Base-by-base conservation (phyloP, 495 filamentous ascomycete species). In the Corynascus novoguineensis region DNA sequence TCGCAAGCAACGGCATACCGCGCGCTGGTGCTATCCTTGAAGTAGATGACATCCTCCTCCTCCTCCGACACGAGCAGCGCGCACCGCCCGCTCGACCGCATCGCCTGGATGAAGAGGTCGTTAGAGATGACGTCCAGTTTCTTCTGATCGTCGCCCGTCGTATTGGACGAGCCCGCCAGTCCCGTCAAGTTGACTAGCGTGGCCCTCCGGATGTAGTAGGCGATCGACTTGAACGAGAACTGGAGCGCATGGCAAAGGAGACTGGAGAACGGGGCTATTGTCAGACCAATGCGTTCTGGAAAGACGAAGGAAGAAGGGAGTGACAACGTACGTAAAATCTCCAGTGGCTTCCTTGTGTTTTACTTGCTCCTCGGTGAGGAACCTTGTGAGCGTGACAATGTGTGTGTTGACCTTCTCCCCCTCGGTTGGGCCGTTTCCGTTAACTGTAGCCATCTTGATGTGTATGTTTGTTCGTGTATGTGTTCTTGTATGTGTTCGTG, bases 51-150 rank as follows among this genome's bases (percentile, higher is more conserved):
- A 37, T 96, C 80, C 55, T 98, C 93, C 70, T 97, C 93, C 68
- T 98, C 93, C 67, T 98, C 93, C 19, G 95, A 97, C 21, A 98
- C 92, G 15, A 98, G 76, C 47, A 97, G 75, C 41, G 88, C 85
- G 67, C 89, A 90, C 72, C 92, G 92, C 59, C 89, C 92, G 29
- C 87, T 95, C 29, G 86, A 91, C 49, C 81, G 81, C 93, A 98
- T 97, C 50, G 92, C 86, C 40, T 89, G 84, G 66, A 97, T 86
- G 78, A 98, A 97, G 60, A 98, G 80, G 65, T 98, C 93, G 73
- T 98, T 97, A 68, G 91, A 90, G 68, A 98, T 97, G 32, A 98
- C 93, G 71, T 98, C 93, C 35, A 98, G 88, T 75, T 97, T 98
- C 84, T 98, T 97, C 71, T 98, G 93, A 70, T 97, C 95, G 72